phyloP scores from a whole-genome alignment of 176 grass and related monocot genomes.

The Aegilops bicornis region DNA sequence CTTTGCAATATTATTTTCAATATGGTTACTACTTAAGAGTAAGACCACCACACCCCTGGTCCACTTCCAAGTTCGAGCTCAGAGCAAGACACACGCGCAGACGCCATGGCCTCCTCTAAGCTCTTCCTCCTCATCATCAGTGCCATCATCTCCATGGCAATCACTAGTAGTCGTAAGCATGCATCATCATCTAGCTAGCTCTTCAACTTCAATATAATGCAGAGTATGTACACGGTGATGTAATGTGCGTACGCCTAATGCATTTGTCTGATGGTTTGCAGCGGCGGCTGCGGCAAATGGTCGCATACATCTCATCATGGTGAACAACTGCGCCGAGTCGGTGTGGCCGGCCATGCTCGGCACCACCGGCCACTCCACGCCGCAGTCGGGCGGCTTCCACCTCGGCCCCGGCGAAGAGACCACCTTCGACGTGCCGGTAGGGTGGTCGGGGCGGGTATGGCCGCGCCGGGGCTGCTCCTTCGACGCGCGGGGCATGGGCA shows the following conservation, averaged over 20 bases:
- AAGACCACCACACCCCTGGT: neutral
- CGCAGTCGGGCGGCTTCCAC: conserved; percentile 75
- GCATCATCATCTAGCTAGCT: neutral
- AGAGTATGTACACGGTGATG: neutral
- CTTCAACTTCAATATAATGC: neutral
- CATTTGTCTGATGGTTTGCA: neutral
- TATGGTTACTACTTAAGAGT: neutral
- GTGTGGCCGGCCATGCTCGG: conserved; percentile 84
- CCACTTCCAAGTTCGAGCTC: neutral
- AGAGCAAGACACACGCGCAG: neutral
- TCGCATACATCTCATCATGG: conserved; percentile 78
- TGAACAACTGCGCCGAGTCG: conserved; percentile 89
- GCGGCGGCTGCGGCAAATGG: neutral
- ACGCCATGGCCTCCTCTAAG: neutral
- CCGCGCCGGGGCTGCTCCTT: conserved; percentile 75
- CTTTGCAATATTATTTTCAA: neutral
- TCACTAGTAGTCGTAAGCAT: neutral
- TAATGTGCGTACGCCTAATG: neutral
- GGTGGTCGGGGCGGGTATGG: conserved; percentile 89
- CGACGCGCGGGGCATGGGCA: conserved; percentile 43
- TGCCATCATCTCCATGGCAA: conserved; percentile 10
- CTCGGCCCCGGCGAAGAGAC: conserved; percentile 57
- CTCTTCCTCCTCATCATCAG: conserved; percentile 12
- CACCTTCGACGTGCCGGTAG: conserved; percentile 57
- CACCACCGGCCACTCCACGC: conserved; percentile 57